These are phyloP conservation scores for Laguncularia racemosa DNA, from an alignment of 345 rosid species.

Conservation along the genomic window DNA sequence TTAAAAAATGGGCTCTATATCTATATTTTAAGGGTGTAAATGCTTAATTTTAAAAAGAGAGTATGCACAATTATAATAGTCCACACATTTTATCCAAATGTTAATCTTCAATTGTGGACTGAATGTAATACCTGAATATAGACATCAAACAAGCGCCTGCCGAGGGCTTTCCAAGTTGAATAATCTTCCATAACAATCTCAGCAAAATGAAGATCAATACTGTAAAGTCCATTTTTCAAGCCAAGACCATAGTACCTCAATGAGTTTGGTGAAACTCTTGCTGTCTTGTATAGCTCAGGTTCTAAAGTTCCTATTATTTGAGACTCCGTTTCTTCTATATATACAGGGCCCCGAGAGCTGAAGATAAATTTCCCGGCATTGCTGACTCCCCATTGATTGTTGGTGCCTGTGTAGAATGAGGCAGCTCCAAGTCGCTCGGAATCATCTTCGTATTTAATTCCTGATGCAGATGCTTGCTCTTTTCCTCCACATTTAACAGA, in stretches of 20 bases:
- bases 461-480: conserved; percentile 30
- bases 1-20: too few species aligned
- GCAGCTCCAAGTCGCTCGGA: conserved; percentile 32
- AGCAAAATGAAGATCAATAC: conserved; percentile 41
- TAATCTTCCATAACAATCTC: conserved; percentile 44
- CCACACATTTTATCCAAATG: too few species aligned
- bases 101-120: background rate
- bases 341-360: conserved; percentile 29
- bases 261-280: conserved; percentile 44
- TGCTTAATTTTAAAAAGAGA: too few species aligned
- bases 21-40: too few species aligned
- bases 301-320: conserved; percentile 39
- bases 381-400: conserved; percentile 41
- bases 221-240: conserved; percentile 37
- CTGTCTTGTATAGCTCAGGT: conserved; percentile 44
- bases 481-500: conserved; percentile 51
- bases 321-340: conserved; percentile 30
- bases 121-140: conserved; percentile 33
- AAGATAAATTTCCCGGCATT: conserved; percentile 36
- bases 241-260: conserved; percentile 48
- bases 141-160: conserved; percentile 43
- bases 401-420: conserved; percentile 28
- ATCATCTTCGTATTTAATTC: conserved; percentile 33
- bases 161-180: conserved; percentile 45
- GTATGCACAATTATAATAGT: too few species aligned